These are phyloP conservation scores for Agastache rugosa DNA, from an alignment of 257 asterid species.

Conservation along the genomic window DNA sequence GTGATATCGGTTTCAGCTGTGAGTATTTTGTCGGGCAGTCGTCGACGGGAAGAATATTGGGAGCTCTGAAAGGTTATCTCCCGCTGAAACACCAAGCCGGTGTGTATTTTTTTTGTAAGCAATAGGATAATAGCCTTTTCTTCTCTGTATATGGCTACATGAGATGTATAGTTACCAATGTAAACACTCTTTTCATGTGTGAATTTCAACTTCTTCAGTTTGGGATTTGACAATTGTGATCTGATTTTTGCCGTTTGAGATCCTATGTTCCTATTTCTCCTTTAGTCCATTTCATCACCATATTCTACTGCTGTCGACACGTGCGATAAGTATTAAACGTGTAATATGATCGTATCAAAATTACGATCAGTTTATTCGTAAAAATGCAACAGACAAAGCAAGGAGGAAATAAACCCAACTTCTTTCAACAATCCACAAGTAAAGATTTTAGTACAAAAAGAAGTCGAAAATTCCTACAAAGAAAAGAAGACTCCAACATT, in stretches of 20 bases:
- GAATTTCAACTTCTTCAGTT: constrained; percentile 9
- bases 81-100: constrained; percentile 39
- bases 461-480: not conserved
- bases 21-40: constrained; percentile 27
- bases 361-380: not conserved
- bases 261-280: not conserved
- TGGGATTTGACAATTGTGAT: not conserved
- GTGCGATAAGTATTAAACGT: no score
- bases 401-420: not conserved
- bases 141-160: constrained; percentile 25
- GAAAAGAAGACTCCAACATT: not conserved
- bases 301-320: no score
- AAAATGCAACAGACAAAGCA: not conserved
- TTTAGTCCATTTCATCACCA: no score
- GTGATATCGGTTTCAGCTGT: constrained; percentile 31
- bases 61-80: constrained; percentile 37
- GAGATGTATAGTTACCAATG: constrained; percentile 31
- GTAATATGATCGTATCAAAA: no score
- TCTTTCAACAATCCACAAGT: not conserved
- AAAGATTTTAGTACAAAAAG: not conserved
- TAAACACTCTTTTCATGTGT: constrained; percentile 25
- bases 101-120: constrained; percentile 39
- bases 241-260: not conserved
- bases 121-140: not conserved
- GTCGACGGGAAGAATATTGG: constrained; percentile 32